A percentile compares a stretch with the other conserved stretches of the same genome.
phyloP scores from a whole-genome alignment of 495 filamentous ascomycete genomes.

The Neurospora sp. region DNA sequence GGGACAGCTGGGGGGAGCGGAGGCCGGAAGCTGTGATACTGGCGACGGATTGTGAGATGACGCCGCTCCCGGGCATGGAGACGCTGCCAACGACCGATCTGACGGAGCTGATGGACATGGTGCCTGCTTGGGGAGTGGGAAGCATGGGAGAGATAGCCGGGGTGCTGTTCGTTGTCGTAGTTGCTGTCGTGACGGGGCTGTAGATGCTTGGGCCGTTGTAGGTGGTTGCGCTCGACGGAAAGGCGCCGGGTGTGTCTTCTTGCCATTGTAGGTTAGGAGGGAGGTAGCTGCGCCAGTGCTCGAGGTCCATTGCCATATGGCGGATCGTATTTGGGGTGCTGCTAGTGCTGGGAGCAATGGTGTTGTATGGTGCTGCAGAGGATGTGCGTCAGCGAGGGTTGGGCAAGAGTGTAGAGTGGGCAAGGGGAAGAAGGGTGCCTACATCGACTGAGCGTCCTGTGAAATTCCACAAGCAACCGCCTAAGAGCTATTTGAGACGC shows the following conservation, averaged over 20 bases:
- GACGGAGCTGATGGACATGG: background rate
- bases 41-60: background rate
- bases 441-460: slow-evolving; percentile 40
- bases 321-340: slow-evolving; percentile 27
- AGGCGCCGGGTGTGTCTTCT: slow-evolving; percentile 37
- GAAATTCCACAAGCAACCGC: slow-evolving; percentile 39
- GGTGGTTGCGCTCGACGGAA: slow-evolving; percentile 10
- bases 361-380: slow-evolving; percentile 3
- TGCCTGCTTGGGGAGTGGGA: background rate
- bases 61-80: background rate
- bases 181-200: slow-evolving; percentile 12
- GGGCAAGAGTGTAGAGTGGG: background rate
- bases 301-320: slow-evolving; percentile 39
- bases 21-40: background rate
- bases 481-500: slow-evolving; percentile 48
- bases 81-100: background rate
- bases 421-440: slow-evolving; percentile 5
- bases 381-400: background rate
- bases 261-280: slow-evolving; percentile 44
- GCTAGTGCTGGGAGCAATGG: background rate
- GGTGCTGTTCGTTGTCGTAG: background rate
- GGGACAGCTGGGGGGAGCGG: slow-evolving; percentile 4
- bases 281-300: slow-evolving; percentile 45
- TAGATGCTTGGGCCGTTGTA: slow-evolving; percentile 13
- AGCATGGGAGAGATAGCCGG: background rate